Base-by-base conservation (phyloP, 2,329 filamentous ascomycete genomes). In the Monilinia aucupariae region DNA sequence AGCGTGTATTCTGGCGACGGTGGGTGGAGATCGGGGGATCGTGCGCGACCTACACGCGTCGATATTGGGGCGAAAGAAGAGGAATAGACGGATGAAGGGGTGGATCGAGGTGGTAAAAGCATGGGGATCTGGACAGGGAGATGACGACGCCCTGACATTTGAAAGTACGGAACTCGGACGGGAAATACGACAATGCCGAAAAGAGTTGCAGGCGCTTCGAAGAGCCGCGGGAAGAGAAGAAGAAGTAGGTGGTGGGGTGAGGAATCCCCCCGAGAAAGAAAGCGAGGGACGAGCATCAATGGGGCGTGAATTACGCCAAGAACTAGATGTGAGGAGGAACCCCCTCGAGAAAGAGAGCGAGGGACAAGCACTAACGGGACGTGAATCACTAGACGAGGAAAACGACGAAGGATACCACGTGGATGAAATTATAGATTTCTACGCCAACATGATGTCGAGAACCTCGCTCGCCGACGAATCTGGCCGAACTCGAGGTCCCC, bases 1-100 rank as follows among this genome's bases (percentile, higher is more conserved):
- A 68, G 82, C 81, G 1, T 85, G 83, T 65, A 78, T 82, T 34
- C 70, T 85, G 15, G 76, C 80, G 1, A 74, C 75, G 3, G 69
- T 85, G 0, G 82, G 82, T 2, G 78, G 78, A 0, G 75, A 76
- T 39, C 71, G 69, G 5, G 69, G 74, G 20, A 67, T 78, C 1
- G 71, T 85, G 2, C 70, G 74, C 7, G 80, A 82, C 67, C 68
- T 85, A 39, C 72, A 78, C 34, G 77, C 79, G 3, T 72, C 75
- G 48, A 68, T 83, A 61, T 34, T 77, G 12, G 76, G 77, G 39
- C 76, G 81, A 41, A 67, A 62, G 53, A 69, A 64, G 60, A 69
- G 62, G n/a, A 20, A 59, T 2, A 49, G 62, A 10, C 50, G 48
- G 37, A 27, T 60, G 15, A 55, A 64, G 15, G 51, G 65, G 20